Conservation (phyloP, 805 yeast genomes). For the Candida succiphila region DNA sequence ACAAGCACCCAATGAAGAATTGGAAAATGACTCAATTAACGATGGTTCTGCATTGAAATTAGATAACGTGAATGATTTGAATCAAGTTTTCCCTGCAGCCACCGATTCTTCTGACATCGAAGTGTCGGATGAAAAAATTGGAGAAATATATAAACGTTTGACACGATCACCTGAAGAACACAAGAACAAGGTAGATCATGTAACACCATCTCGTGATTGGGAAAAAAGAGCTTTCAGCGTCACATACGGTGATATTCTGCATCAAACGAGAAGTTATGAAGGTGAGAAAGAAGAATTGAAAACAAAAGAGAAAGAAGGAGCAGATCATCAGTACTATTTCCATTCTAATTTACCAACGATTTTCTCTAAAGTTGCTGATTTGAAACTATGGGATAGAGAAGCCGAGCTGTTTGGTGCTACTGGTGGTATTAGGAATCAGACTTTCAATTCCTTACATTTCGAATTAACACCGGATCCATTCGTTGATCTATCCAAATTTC, state of each 20-base stretch:
- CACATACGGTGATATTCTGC: conserved; percentile 2
- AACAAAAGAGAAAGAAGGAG: no score
- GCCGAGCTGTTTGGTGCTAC: conserved; percentile 17
- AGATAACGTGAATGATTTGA: neutral
- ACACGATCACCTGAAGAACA: neutral
- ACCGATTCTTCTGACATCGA: neutral
- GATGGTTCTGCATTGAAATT: no score
- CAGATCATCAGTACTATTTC: no score
- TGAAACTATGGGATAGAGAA: conserved; percentile 14
- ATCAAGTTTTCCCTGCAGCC: neutral
- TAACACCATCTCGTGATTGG: neutral
- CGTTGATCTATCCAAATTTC: conserved; percentile 10
- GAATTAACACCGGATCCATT: conserved; percentile 24
- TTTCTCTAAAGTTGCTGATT: conserved; percentile 11
- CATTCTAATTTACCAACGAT: conserved; percentile 17
- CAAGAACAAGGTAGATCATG: neutral
- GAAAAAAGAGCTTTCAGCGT: neutral
- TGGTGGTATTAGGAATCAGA: conserved; percentile 20
- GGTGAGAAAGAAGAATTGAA: no score
- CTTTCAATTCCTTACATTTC: conserved; percentile 17
- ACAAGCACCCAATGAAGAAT: no score
- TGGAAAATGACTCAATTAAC: no score
- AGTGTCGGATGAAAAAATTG: neutral
- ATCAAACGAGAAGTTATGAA: no score
- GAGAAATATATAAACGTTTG: neutral